A percentile compares a stretch with the other conserved stretches of the same genome.
Conservation (phyloP, 2,329 filamentous ascomycete genomes). For the Septoria petroselini region DNA sequence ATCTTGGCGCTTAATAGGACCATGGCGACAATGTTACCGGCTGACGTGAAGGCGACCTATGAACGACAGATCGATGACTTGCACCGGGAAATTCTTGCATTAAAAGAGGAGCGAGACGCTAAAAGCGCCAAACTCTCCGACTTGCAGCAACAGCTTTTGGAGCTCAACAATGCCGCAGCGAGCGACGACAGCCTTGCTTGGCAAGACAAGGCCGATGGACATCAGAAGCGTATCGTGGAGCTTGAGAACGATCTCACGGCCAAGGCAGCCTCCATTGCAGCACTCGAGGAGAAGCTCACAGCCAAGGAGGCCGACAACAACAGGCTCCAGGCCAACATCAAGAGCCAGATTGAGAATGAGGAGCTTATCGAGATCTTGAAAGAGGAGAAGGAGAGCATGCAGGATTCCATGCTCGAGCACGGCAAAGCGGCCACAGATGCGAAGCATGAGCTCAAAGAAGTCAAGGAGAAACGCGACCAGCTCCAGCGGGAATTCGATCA, state of each 20-base stretch:
- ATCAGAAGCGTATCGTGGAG: constrained; percentile 62
- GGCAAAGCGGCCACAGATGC: constrained; percentile 33
- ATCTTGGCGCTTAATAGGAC: constrained; percentile 80
- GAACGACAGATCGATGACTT: constrained; percentile 67
- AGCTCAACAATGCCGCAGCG: not conserved
- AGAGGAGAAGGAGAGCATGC: constrained; percentile 29
- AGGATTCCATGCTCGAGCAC: constrained; percentile 30
- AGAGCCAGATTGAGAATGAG: constrained; percentile 29
- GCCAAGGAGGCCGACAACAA: not conserved
- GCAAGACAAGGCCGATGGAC: constrained; percentile 52
- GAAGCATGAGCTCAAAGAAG: constrained; percentile 33
- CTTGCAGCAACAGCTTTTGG: constrained; percentile 1
- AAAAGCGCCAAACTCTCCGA: constrained; percentile 7
- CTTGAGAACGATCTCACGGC: not conserved
- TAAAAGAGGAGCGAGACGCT: constrained; percentile 63
- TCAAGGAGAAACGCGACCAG: constrained; percentile 28
- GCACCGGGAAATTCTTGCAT: constrained; percentile 81
- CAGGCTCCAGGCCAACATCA: constrained; percentile 23
- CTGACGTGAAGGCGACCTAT: constrained; percentile 4
- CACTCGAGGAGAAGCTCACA: not conserved
- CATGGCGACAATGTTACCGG: constrained; percentile 58
- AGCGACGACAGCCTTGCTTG: constrained; percentile 3
- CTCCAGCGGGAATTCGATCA: constrained; percentile 32
- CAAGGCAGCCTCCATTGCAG: not conserved
- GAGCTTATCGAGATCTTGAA: constrained; percentile 29